Evolutionary conservation across 768 basidiomycete species (phyloP), one percentile per base, ranked within the genome.

Genomic region (Tulasnella calospora): DNA sequence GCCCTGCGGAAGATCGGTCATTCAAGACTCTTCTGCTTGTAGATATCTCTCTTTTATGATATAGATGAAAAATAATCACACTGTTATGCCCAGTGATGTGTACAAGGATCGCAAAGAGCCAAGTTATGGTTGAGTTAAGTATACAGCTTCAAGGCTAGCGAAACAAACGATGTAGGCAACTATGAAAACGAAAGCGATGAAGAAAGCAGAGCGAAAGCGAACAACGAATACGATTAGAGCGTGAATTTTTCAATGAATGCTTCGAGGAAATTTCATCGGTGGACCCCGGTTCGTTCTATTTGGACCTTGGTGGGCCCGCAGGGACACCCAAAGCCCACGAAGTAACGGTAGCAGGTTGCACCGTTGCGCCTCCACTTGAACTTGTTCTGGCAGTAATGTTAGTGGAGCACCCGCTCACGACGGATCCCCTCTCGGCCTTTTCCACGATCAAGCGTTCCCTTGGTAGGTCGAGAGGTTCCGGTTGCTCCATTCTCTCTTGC

Each of bases 401-500:
- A 12, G 61, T 67, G 27, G 61, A 67, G 12, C n/a, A 27, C 7
- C 61, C 61, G 33, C n/a, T 33, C 1, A 33, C 27, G 13, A 67
- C 30, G 33, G 2, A 5, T 3, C 61, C 61, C 19, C 41, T 72
- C 23, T 36, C 4, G 6, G 71, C 36, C 44, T 41, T 72, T 12
- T 30, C 30, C 15, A 76, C 75, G 75, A 76, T 61, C 47, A 76
- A 7, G 6, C 47, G 35, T 13, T 19, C 30, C 19, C 13, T 38
- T 15, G 46, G 47, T 1, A 30, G 35, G n/a, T 78, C 67, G 33
- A 78, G 40, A 27, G 77, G 69, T 71, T 72, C 41, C 23, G 38
- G 61, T 40, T 9, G 35, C 46, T 78, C 77, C 19, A 78, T 38
- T 46, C 77, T 71, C 46, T 72, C 69, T 19, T 72, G 71, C 77